phyloP scores from a whole-genome alignment of 805 yeast species.

The Lipomyces spencermartinsiae region DNA sequence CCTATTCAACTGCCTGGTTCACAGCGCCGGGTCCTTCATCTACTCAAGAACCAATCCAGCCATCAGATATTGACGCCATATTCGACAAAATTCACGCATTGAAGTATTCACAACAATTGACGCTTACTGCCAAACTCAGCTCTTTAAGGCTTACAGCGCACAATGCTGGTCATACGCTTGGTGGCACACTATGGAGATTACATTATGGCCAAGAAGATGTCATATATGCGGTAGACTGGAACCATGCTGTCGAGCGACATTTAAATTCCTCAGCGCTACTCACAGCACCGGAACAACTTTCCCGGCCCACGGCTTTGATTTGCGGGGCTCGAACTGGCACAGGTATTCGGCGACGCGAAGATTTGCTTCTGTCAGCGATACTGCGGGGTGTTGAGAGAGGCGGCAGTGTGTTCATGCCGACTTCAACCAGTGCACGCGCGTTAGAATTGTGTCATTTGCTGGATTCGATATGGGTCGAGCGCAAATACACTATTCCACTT shows the following conservation, averaged over 20 bases:
- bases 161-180: constrained; percentile 90
- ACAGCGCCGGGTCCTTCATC: constrained; percentile 42
- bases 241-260: constrained; percentile 87
- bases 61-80: constrained; percentile 75
- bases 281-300: constrained; percentile 62
- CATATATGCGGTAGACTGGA: constrained; percentile 93
- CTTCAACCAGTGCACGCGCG: constrained; percentile 78
- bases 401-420: constrained; percentile 83
- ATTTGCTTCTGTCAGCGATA: constrained; percentile 55
- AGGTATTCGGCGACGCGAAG: constrained; percentile 72
- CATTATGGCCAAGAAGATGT: constrained; percentile 76
- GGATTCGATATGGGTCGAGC: constrained; percentile 66
- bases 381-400: constrained; percentile 49
- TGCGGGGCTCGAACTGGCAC: constrained; percentile 65
- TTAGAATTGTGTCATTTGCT: constrained; percentile 76
- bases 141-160: constrained; percentile 71
- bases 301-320: constrained; percentile 82
- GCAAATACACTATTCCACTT: constrained; percentile 61
- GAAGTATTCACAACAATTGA: constrained; percentile 79
- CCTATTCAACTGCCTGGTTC: constrained; percentile 73
- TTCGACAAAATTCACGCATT: constrained; percentile 74
- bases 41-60: constrained; percentile 7
- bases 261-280: constrained; percentile 71
- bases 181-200: constrained; percentile 90
- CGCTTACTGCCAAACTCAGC: constrained; percentile 58